phyloP scores from a whole-genome alignment of 2,329 filamentous ascomycete species.

The Fusarium sp. region DNA sequence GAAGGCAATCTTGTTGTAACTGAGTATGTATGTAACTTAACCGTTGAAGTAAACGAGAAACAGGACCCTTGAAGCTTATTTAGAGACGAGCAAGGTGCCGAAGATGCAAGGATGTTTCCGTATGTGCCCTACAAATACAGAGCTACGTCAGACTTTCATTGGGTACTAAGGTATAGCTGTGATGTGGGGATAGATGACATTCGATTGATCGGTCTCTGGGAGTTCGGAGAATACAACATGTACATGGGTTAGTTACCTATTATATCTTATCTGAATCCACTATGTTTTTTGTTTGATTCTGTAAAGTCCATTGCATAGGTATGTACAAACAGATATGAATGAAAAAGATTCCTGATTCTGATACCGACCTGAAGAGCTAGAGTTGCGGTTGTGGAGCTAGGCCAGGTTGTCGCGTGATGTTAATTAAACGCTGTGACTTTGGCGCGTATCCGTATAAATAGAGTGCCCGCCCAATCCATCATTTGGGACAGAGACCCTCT shows the following conservation, averaged over 20 bases:
- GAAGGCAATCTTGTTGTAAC: not conserved
- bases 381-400: slow-evolving; percentile 20
- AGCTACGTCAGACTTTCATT: not conserved
- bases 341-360: not conserved
- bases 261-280: not conserved
- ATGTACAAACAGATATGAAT: not conserved
- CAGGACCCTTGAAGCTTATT: not conserved
- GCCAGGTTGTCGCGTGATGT: slow-evolving; percentile 36
- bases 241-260: too few relatives aligned
- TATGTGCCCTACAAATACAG: not conserved
- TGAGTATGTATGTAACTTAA: not conserved
- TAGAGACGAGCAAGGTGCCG: not conserved
- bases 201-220: not conserved
- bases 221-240: not conserved
- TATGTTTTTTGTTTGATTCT: not conserved
- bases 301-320: not conserved
- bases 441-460: slow-evolving; percentile 21
- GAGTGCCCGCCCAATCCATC: not conserved
- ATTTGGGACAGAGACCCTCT: slow-evolving; percentile 5
- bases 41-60: not conserved
- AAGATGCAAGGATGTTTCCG: not conserved
- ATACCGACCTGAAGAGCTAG: not conserved
- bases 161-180: not conserved
- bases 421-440: slow-evolving; percentile 22
- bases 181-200: not conserved